Conservation (phyloP, 768 basidiomycete species). For the Naganishia friedmannii region DNA sequence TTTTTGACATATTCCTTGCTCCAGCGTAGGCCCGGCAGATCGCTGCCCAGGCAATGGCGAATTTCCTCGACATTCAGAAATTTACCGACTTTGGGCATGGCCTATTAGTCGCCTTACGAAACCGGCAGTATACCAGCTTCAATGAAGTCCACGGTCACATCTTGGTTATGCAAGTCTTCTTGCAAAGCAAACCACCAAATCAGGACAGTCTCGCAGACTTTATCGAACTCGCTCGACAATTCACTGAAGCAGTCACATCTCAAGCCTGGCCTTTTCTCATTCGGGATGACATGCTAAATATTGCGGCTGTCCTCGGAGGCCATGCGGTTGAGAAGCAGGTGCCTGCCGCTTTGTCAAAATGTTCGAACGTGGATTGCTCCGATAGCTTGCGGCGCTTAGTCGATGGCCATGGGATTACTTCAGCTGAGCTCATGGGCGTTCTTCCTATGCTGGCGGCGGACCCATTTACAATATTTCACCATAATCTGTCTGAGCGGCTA, state of each 20-base stretch:
- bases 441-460: neutral
- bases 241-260: neutral
- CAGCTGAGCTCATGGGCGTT: neutral
- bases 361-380: neutral
- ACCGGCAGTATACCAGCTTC: neutral
- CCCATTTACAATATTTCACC: neutral
- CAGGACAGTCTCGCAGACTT: neutral
- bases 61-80: neutral
- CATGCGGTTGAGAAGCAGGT: neutral
- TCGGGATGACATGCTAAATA: neutral
- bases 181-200: neutral
- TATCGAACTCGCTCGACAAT: neutral
- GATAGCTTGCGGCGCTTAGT: neutral
- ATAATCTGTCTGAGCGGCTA: neutral
- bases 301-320: neutral
- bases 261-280: neutral
- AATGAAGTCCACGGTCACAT: conserved; percentile 22
- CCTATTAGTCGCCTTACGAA: neutral
- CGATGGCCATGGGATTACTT: neutral
- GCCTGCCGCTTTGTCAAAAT: neutral
- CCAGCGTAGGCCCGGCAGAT: conserved; percentile 21
- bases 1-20: neutral
- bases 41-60: conserved; percentile 25
- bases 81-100: neutral
- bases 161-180: neutral